A percentile compares a stretch with the other conserved stretches of the same genome.
These are phyloP conservation scores for Ambispora gerdemannii DNA, from an alignment of 192 early-diverging fungal genomes.

Conservation along the genomic window DNA sequence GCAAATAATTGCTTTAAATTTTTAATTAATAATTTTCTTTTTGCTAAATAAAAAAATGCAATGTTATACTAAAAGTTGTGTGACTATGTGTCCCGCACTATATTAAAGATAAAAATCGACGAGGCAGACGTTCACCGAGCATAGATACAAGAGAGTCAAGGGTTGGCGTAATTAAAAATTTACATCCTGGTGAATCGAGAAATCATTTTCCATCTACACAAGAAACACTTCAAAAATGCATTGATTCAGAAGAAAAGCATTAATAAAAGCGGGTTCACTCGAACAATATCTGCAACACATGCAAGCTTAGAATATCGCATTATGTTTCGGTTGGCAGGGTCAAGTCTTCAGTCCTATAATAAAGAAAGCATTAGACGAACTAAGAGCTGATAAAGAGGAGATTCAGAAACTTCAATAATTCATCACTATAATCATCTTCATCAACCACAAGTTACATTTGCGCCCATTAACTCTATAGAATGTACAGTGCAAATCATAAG, in stretches of 20 bases:
- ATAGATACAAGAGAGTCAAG: slow-evolving; percentile 21
- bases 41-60: too few relatives aligned
- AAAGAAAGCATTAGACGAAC: slow-evolving; percentile 28
- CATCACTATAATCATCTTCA: too few relatives aligned
- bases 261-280: slow-evolving; percentile 27
- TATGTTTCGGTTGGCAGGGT: slow-evolving; percentile 25
- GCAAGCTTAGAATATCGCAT: slow-evolving; percentile 25
- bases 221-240: slow-evolving; percentile 19
- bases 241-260: slow-evolving; percentile 18
- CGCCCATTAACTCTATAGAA: background rate
- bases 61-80: too few relatives aligned
- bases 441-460: background rate
- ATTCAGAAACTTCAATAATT: background rate
- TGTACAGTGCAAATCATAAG: too few relatives aligned
- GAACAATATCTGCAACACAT: slow-evolving; percentile 32
- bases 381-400: slow-evolving; percentile 2
- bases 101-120: too few relatives aligned
- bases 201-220: slow-evolving; percentile 26
- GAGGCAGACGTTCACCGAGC: slow-evolving; percentile 11
- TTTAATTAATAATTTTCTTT: too few relatives aligned
- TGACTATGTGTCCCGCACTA: too few relatives aligned
- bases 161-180: slow-evolving; percentile 18
- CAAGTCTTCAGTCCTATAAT: slow-evolving; percentile 16
- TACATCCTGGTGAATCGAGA: slow-evolving; percentile 20
- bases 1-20: too few relatives aligned